A percentile compares a stretch with the other conserved stretches of the same genome.
These are phyloP conservation scores for Balamuthia mandrillaris DNA, from an alignment of 208 protist genomes.

Conservation along the genomic window DNA sequence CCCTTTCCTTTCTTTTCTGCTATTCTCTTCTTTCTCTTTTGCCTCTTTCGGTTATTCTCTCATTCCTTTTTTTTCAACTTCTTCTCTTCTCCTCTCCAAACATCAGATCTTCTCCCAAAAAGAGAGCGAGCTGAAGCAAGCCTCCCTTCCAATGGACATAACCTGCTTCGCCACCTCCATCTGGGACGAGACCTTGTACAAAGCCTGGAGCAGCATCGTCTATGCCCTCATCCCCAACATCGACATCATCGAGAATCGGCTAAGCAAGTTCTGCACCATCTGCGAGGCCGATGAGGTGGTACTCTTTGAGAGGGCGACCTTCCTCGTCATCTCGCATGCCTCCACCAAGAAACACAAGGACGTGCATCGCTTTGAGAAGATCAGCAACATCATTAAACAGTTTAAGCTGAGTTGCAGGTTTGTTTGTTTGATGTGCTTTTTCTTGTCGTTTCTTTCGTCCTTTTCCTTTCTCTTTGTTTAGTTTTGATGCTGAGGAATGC, in stretches of 20 bases:
- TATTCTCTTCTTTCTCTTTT: background rate
- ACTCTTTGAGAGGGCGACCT: conserved; percentile 93
- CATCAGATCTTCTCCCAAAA: conserved; percentile 57
- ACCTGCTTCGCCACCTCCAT: conserved; percentile 96
- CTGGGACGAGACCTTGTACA: conserved; percentile 97
- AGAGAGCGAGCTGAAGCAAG: conserved; percentile 67
- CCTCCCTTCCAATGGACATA: conserved; percentile 76
- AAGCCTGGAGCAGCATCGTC: conserved; percentile 86
- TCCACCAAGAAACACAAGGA: conserved; percentile 59
- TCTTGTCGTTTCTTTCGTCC: background rate
- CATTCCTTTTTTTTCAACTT: background rate
- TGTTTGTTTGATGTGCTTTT: background rate
- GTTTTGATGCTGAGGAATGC: background rate
- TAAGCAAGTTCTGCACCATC: conserved; percentile 85
- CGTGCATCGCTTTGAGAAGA: conserved; percentile 83
- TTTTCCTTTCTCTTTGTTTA: conserved; percentile 9
- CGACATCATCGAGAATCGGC: conserved; percentile 81
- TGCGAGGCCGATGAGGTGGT: conserved; percentile 95
- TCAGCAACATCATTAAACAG: conserved; percentile 89
- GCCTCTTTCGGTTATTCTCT: background rate
- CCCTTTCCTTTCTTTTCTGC: background rate
- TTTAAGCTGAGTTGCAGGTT: conserved; percentile 83
- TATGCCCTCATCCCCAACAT: conserved; percentile 95
- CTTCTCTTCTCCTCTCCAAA: background rate
- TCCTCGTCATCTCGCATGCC: conserved; percentile 92